Evolutionary conservation across 768 basidiomycete genomes (phyloP).

Genomic region (Mycena filopes): DNA sequence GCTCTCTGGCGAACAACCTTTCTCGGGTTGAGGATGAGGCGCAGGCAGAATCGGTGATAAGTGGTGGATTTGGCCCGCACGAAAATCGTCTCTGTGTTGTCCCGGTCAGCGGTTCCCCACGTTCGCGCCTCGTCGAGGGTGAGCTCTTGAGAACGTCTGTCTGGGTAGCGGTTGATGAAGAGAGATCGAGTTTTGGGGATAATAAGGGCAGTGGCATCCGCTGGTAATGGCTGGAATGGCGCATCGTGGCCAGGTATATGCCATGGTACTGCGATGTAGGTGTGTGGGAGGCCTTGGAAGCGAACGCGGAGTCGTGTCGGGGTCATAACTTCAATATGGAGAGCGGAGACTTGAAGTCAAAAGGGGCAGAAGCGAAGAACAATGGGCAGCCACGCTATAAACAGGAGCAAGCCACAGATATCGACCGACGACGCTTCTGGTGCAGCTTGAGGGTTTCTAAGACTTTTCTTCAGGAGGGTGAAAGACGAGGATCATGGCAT

Average conservation of each 20-base stretch:
- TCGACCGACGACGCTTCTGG: too few relatives aligned
- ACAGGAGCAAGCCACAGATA: too few relatives aligned
- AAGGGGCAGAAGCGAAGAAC: too few relatives aligned
- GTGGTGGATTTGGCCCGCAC: not conserved
- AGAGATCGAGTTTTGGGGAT: not conserved
- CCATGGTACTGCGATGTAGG: not conserved
- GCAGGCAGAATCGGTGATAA: constrained; percentile 5
- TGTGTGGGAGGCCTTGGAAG: not conserved
- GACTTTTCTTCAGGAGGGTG: too few relatives aligned
- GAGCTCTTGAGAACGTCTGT: not conserved
- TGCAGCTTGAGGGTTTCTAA: too few relatives aligned
- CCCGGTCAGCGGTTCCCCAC: not conserved
- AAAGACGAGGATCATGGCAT: too few relatives aligned
- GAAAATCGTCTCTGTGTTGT: not conserved
- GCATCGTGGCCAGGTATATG: not conserved
- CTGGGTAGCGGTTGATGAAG: not conserved
- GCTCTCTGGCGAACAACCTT: not conserved
- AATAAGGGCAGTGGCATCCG: not conserved
- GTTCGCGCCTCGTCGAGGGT: not conserved
- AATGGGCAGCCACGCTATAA: too few relatives aligned
- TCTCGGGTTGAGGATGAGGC: not conserved
- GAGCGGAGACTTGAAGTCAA: too few relatives aligned
- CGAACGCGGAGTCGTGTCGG: not conserved
- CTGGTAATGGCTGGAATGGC: not conserved
- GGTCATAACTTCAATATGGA: too few relatives aligned